These are phyloP conservation scores for Phytopythium chamaehyphon DNA, from an alignment of 352 stramenopile genomes.

Conservation along the genomic window DNA sequence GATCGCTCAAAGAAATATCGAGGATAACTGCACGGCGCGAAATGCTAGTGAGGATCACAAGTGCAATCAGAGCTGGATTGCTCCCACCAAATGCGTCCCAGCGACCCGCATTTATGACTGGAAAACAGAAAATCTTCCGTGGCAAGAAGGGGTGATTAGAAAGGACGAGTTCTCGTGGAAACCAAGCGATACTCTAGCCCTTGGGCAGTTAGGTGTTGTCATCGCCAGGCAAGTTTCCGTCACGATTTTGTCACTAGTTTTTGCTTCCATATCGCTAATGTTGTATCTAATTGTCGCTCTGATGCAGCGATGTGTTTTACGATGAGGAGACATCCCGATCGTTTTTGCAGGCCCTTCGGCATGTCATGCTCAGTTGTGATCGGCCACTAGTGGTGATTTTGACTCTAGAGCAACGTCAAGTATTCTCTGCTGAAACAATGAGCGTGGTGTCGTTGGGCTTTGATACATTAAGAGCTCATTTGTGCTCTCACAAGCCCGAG, in stretches of 20 bases:
- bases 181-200: slow-evolving; percentile 10
- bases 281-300: background rate
- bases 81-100: background rate
- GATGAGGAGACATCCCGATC: slow-evolving; percentile 35
- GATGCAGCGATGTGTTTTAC: slow-evolving; percentile 60
- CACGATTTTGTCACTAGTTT: too few species aligned
- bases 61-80: slow-evolving; percentile 2
- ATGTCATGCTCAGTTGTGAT: slow-evolving; percentile 29
- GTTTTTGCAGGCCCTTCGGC: slow-evolving; percentile 36
- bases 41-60: slow-evolving; percentile 19
- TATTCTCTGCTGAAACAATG: slow-evolving; percentile 56
- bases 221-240: slow-evolving; percentile 31
- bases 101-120: too few species aligned
- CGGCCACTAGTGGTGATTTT: slow-evolving; percentile 20
- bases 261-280: background rate
- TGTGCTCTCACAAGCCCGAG: slow-evolving; percentile 33
- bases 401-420: slow-evolving; percentile 35
- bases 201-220: slow-evolving; percentile 13
- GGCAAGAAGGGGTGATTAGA: background rate
- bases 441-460: slow-evolving; percentile 45
- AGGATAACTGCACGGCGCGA: slow-evolving; percentile 23
- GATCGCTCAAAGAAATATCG: slow-evolving; percentile 31
- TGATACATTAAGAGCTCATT: slow-evolving; percentile 42
- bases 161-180: slow-evolving; percentile 21
- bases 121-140: too few species aligned